Percentiles rank a stretch among this genome's conserved stretches.
phyloP scores from a whole-genome alignment of 768 basidiomycete species.

The Trametes cinnabarina region DNA sequence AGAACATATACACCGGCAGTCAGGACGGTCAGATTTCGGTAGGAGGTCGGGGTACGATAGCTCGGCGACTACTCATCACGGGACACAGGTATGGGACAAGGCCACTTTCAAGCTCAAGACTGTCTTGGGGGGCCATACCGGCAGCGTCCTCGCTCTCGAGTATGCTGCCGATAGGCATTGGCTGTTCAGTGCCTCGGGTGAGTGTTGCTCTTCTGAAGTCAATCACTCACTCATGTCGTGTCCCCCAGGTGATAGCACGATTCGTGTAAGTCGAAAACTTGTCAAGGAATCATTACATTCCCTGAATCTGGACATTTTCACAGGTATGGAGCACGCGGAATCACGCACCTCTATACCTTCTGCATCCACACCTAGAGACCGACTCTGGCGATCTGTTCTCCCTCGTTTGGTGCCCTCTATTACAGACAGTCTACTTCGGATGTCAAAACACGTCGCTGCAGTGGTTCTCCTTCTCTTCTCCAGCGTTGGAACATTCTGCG shows the following conservation, averaged over 20 bases:
- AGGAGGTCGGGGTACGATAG: neutral
- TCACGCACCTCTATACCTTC: conserved; percentile 63
- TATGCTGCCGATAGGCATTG: conserved; percentile 73
- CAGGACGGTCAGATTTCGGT: conserved; percentile 78
- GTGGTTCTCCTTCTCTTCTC: conserved; percentile 64
- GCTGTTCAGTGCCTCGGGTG: conserved; percentile 90
- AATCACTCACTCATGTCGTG: neutral
- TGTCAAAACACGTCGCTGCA: conserved; percentile 93
- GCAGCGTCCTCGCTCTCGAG: conserved; percentile 78
- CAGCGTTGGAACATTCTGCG: neutral
- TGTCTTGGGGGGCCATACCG: conserved; percentile 76
- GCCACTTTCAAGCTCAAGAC: conserved; percentile 63
- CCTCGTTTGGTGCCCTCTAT: conserved; percentile 67
- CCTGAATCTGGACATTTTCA: neutral
- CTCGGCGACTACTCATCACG: neutral
- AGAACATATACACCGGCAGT: conserved; percentile 79
- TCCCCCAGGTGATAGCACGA: conserved; percentile 78
- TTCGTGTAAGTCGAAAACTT: conserved; percentile 54
- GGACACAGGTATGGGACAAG: conserved; percentile 80
- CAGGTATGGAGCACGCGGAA: conserved; percentile 82
- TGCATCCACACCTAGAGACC: conserved; percentile 76
- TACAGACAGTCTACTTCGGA: conserved; percentile 78
- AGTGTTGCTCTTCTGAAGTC: neutral
- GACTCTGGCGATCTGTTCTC: conserved; percentile 88
- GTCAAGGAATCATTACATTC: neutral